A percentile compares a stretch with the other conserved stretches of the same genome.
Conservation (phyloP, 140 eudicot species). For the Flaveria floridana region DNA sequence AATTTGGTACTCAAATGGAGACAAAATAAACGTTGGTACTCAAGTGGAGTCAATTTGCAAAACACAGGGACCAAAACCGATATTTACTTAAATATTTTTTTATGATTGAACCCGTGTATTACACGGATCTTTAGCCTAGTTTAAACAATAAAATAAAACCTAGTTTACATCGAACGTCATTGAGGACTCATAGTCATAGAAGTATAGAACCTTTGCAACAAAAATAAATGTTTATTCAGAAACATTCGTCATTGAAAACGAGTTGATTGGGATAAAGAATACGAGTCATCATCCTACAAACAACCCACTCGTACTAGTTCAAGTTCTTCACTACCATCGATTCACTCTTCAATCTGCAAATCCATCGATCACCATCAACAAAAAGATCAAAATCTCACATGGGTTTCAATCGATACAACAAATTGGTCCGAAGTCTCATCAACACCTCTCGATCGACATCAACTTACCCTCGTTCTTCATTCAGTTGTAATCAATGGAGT, state of each 20-base stretch:
- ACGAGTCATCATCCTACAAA: background rate
- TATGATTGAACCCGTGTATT: too few species aligned
- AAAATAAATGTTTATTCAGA: background rate
- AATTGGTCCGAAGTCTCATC: constrained; percentile 22
- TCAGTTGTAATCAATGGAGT: constrained; percentile 21
- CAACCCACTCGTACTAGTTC: background rate
- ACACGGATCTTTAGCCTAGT: too few species aligned
- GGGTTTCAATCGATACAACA: constrained; percentile 38
- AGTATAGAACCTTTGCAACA: background rate
- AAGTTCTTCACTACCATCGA: background rate
- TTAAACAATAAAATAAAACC: too few species aligned
- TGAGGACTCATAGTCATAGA: background rate
- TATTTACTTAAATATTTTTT: too few species aligned
- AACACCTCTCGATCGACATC: constrained; percentile 28
- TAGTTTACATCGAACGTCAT: too few species aligned
- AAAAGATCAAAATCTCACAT: constrained; percentile 6
- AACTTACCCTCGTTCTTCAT: constrained; percentile 10
- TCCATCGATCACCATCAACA: background rate
- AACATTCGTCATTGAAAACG: background rate
- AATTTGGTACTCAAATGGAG: too few species aligned
- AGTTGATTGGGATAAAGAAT: background rate
- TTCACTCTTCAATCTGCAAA: constrained; percentile 14
- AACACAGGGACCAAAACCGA: too few species aligned
- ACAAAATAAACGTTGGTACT: too few species aligned
- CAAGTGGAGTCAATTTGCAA: too few species aligned